phyloP scores from a whole-genome alignment of 306 rosid genomes.

The Dryas drummondii region DNA sequence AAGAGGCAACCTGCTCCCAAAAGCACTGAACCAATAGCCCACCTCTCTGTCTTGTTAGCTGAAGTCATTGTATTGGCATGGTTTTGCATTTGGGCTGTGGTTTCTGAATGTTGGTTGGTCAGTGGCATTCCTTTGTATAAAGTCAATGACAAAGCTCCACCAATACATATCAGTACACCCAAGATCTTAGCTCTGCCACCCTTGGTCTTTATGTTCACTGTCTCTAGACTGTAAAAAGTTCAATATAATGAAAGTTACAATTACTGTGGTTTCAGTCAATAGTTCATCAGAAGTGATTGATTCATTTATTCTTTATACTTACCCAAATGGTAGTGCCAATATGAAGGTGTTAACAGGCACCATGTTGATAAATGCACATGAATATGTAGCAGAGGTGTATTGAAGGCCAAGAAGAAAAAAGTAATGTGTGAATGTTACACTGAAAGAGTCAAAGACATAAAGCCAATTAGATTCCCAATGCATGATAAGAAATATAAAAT shows the following conservation, averaged over 20 bases:
- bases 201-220: conserved; percentile 52
- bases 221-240: conserved; percentile 60
- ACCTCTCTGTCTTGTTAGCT: conserved; percentile 35
- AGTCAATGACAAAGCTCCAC: conserved; percentile 59
- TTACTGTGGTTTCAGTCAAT: conserved; percentile 14
- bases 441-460: conserved; percentile 22
- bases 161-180: conserved; percentile 55
- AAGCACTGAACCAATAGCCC: conserved; percentile 64
- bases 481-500: background rate
- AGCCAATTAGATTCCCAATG: background rate
- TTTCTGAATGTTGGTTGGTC: conserved; percentile 30
- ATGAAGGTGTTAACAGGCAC: conserved; percentile 83
- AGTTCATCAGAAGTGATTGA: background rate
- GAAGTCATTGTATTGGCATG: conserved; percentile 9
- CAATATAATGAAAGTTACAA: background rate
- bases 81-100: conserved; percentile 4
- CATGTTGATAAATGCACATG: conserved; percentile 87
- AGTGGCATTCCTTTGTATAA: conserved; percentile 72
- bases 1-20: conserved; percentile 51
- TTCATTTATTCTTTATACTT: conserved; percentile 1
- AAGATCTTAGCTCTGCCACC: conserved; percentile 68
- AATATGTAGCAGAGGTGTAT: conserved; percentile 69
- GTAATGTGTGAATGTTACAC: conserved; percentile 65
- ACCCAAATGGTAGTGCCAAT: conserved; percentile 79
- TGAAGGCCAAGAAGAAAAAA: conserved; percentile 72